Percentiles rank a stretch among this genome's conserved stretches.
Evolutionary conservation across 306 rosid genomes (phyloP).

Genomic region (Canavalia ensiformis): DNA sequence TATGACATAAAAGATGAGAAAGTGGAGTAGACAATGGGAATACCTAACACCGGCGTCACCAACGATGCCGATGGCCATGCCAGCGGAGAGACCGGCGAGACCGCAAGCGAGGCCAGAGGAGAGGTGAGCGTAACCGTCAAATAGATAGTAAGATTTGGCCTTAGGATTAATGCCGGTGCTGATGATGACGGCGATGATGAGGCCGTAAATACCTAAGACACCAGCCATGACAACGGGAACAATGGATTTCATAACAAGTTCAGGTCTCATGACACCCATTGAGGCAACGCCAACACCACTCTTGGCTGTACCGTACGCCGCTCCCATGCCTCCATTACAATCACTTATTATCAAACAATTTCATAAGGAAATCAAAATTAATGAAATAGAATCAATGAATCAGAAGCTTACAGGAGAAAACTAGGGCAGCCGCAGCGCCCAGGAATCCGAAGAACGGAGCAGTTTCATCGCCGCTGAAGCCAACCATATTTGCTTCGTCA

Average conservation of each 20-base stretch:
- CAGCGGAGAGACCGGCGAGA: slow-evolving; percentile 80
- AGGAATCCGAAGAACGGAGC: slow-evolving; percentile 79
- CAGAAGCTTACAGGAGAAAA: slow-evolving; percentile 62
- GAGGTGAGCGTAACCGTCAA: slow-evolving; percentile 81
- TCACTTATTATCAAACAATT: background rate
- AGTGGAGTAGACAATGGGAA: background rate
- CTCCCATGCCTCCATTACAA: slow-evolving; percentile 62
- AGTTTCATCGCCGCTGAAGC: slow-evolving; percentile 79
- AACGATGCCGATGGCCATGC: slow-evolving; percentile 80
- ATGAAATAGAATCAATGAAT: no score
- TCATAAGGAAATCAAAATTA: no score
- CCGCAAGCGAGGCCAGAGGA: slow-evolving; percentile 80
- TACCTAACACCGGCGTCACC: slow-evolving; percentile 86
- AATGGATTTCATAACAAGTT: slow-evolving; percentile 78
- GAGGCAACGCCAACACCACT: slow-evolving; percentile 85
- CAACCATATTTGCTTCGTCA: slow-evolving; percentile 38
- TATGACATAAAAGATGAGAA: no score
- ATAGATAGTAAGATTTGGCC: slow-evolving; percentile 77
- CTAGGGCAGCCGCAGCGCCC: slow-evolving; percentile 76
- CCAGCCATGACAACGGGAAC: slow-evolving; percentile 88
- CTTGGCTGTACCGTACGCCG: slow-evolving; percentile 81
- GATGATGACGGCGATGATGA: slow-evolving; percentile 79
- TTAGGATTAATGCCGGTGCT: slow-evolving; percentile 82
- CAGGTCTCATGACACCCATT: slow-evolving; percentile 85
- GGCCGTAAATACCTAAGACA: slow-evolving; percentile 80